Base-by-base conservation (phyloP, 139 green algal species). In the Dunaliella sp. region DNA sequence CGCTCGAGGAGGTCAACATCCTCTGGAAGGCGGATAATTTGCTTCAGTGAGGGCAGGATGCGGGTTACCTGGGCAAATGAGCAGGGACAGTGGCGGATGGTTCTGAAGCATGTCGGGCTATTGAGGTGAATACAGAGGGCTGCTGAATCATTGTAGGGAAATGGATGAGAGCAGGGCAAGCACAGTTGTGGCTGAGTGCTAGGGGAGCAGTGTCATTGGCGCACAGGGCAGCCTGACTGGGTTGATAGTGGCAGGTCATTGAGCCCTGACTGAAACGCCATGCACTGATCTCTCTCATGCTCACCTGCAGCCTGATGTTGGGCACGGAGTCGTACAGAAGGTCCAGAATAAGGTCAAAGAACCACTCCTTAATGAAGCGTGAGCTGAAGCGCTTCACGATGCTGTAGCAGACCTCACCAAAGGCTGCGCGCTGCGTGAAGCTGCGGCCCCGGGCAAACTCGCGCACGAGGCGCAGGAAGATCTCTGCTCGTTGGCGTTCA, bases 1-100 rank as follows among this genome's bases (percentile, higher is more conserved):
- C 90, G 87, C 87, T 96, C 94, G 86, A 94, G 83, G 84, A 91
- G 36, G 84, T 96, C 89, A 35, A 96, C 94, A 83, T 96, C 94
- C 57, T 94, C 93, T 0, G 94, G 94, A 81, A 96, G 92, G 28
- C 86, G 83, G 81, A 95, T 90, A n/a, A 84, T 90, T 36, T 86
- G 84, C 83, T 95, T 96, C 26, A 96, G 90, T 22, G 48, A 80
- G 1, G 93, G 93, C 73, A 96, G 87, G 25, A 95, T 84, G 26
- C 34, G 7, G 0, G 85, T 85, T 28, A 92, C 83, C 33, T 88
- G 81, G 2, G 33, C 58, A 74, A 74, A 24, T 74, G 24, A 74
- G 58, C 58, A 74, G 58, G 22, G 24, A 24, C 58, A 74, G 22
- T 74, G 21, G 58, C 24, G 58, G 24, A 74, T 24, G 58, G 21